Evolutionary conservation across 1,284 basidiomycete genomes (phyloP).

Genomic region (Pascua sp.): DNA sequence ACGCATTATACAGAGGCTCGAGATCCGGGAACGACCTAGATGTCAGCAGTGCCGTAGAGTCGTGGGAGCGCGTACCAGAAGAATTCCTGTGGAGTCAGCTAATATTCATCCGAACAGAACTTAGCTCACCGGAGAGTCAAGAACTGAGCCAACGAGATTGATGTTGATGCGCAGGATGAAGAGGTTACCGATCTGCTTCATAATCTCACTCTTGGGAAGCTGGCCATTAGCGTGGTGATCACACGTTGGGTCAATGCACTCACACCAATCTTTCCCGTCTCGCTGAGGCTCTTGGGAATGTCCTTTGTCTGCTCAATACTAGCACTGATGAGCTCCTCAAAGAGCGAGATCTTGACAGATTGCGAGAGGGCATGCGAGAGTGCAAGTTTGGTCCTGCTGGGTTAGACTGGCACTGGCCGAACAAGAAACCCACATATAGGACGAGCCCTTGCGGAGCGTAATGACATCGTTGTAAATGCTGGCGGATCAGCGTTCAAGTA

Average conservation of each 20-base stretch:
- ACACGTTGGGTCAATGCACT: slow-evolving; percentile 10
- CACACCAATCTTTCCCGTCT: slow-evolving; percentile 90
- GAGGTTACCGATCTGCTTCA: slow-evolving; percentile 93
- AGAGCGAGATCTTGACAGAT: slow-evolving; percentile 94
- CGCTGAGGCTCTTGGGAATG: slow-evolving; percentile 87
- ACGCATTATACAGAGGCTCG: slow-evolving; percentile 91
- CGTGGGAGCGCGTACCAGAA: slow-evolving; percentile 61
- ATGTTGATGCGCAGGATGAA: slow-evolving; percentile 93
- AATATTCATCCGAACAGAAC: slow-evolving; percentile 4
- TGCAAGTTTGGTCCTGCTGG: slow-evolving; percentile 82
- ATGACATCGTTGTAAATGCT: slow-evolving; percentile 99
- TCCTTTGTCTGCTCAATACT: slow-evolving; percentile 97
- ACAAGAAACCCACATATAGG: slow-evolving; percentile 75
- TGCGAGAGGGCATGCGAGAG: slow-evolving; percentile 92
- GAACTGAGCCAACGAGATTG: slow-evolving; percentile 89
- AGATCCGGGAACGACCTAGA: slow-evolving; percentile 70
- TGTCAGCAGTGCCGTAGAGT: not conserved
- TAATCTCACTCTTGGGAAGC: slow-evolving; percentile 69
- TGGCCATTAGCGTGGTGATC: slow-evolving; percentile 18
- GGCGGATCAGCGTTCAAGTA: slow-evolving; percentile 7
- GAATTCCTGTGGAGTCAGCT: slow-evolving; percentile 62
- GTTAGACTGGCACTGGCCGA: slow-evolving; percentile 6
- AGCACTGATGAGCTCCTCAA: slow-evolving; percentile 85
- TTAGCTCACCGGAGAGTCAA: slow-evolving; percentile 68
- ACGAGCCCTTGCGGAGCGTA: slow-evolving; percentile 86